A percentile compares a stretch with the other conserved stretches of the same genome.
These are phyloP conservation scores for Malassezia dermatis DNA, from an alignment of 1,284 basidiomycete genomes.

Conservation along the genomic window DNA sequence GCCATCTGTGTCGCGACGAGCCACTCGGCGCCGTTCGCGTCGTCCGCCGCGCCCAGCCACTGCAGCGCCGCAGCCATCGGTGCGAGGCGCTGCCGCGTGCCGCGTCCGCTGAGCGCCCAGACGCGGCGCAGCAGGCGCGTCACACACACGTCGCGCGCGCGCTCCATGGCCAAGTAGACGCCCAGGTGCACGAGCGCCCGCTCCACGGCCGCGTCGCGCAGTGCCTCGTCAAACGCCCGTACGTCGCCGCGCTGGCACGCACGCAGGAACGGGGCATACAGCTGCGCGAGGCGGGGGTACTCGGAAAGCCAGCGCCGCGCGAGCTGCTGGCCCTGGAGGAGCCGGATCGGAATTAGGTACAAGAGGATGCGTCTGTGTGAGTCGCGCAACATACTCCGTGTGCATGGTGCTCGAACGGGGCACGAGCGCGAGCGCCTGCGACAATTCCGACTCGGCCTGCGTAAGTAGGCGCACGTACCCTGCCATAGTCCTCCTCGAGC, in stretches of 20 bases:
- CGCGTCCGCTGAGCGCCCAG: conserved; percentile 52
- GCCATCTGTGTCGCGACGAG: conserved; percentile 72
- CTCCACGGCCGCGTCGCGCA: conserved; percentile 55
- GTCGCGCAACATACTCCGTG: conserved; percentile 56
- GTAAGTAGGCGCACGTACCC: conserved; percentile 1
- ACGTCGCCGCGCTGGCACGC: conserved; percentile 71
- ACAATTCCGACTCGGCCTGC: conserved; percentile 70
- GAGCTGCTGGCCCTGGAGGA: conserved; percentile 74
- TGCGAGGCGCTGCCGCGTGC: conserved; percentile 23
- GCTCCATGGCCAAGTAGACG: conserved; percentile 74
- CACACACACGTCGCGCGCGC: conserved; percentile 73
- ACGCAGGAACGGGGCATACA: conserved; percentile 69
- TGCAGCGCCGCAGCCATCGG: conserved; percentile 22
- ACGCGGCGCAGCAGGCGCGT: conserved; percentile 74
- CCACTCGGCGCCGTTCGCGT: conserved; percentile 72
- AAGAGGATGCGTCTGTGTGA: conserved; percentile 72
- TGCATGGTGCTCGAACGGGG: conserved; percentile 49
- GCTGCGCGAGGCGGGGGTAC: conserved; percentile 62
- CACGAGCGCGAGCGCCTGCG: conserved; percentile 70
- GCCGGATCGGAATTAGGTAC: conserved; percentile 76
- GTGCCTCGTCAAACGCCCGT: conserved; percentile 60
- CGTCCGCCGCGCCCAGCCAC: conserved; percentile 23
- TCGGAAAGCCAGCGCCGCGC: conserved; percentile 57
- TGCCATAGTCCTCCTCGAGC: conserved; percentile 70
- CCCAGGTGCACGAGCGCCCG: conserved; percentile 69